phyloP scores from a whole-genome alignment of 2,329 filamentous ascomycete species.

The Didymella keratinophila region DNA sequence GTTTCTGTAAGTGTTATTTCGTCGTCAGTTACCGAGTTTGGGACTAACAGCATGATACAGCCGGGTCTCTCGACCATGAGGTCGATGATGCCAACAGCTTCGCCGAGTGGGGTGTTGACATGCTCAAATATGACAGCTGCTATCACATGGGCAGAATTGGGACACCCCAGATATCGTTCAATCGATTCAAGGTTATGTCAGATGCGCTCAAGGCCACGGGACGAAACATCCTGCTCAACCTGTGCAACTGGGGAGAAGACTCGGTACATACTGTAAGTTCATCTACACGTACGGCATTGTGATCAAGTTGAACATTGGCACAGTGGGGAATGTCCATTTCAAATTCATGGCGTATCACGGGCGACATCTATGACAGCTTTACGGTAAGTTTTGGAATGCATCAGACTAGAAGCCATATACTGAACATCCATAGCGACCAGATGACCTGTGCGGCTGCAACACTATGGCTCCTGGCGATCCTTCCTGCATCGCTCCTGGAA shows the following conservation, averaged over 20 bases:
- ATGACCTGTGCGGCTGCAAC: constrained; percentile 39
- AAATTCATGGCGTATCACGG: constrained; percentile 47
- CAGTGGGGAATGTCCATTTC: constrained; percentile 48
- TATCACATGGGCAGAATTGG: constrained; percentile 42
- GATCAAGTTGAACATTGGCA: constrained; percentile 5
- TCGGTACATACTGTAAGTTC: constrained; percentile 37
- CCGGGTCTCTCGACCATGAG: constrained; percentile 39
- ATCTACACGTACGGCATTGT: neutral
- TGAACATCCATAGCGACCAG: constrained; percentile 28
- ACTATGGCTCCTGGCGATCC: constrained; percentile 34
- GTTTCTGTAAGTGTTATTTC: constrained; percentile 53
- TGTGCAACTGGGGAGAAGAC: constrained; percentile 50
- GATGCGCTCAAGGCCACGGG: constrained; percentile 36
- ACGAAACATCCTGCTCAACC: constrained; percentile 35
- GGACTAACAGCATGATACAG: constrained; percentile 4
- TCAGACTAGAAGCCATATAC: neutral
- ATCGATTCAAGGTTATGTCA: constrained; percentile 40
- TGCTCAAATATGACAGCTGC: constrained; percentile 51
- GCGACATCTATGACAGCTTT: constrained; percentile 44
- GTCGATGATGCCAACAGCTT: constrained; percentile 38
- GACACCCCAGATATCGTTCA: constrained; percentile 36
- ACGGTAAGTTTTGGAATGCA: constrained; percentile 10
- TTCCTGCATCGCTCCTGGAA: constrained; percentile 38
- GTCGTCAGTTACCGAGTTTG: neutral
- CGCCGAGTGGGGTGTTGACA: constrained; percentile 47